Base-by-base conservation (phyloP, 1,284 basidiomycete genomes). In the Rhizoctonia solani region DNA sequence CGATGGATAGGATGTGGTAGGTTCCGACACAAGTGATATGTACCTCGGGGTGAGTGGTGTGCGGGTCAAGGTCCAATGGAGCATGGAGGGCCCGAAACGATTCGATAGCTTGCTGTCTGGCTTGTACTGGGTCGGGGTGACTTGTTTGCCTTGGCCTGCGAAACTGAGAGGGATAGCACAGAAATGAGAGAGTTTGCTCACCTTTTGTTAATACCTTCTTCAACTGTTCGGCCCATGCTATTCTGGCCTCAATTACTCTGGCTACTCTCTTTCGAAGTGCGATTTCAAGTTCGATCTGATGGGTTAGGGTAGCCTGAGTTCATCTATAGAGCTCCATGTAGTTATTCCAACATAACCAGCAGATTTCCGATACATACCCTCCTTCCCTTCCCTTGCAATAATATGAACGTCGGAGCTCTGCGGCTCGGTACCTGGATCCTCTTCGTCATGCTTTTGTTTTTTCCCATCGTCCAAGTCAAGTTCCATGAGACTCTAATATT, bases 211-310 rank as follows among this genome's bases (percentile, higher is more conserved):
- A 21, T 34, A 25, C n/a, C 50, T 39, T 23, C 41, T 65, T 65
- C 16, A 65, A 37, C n/a, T 41, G 23, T 16, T 65, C 61, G 6
- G 61, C 61, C 61, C 61, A 65, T 34, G 39, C 49, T n/a, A 65
- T 65, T 16, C 61, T 37, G 16, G 49, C 61, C 19, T 63, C 59
- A 6, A 63, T 27, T 13, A 63, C 59, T 19, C 44, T 63, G 19
- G 59, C 49, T 3, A 63, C 37, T n/a, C 59, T 30, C 29, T 53
- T 63, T 27, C 59, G 59, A 4, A 63, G 37, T 21, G 59, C 49
- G 32, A 63, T 53, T 19, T 63, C 59, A 8, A 63, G 29, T 19
- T 53, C 59, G 9, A 63, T 21, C 39, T 63, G 59, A 37, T 63
- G 59, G 5, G 47, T 27, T 8, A 63, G 59, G 2, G 44, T 2